Base-by-base conservation (phyloP, 1,139 yeast genomes). In the Arxiozyma heterogenica region DNA sequence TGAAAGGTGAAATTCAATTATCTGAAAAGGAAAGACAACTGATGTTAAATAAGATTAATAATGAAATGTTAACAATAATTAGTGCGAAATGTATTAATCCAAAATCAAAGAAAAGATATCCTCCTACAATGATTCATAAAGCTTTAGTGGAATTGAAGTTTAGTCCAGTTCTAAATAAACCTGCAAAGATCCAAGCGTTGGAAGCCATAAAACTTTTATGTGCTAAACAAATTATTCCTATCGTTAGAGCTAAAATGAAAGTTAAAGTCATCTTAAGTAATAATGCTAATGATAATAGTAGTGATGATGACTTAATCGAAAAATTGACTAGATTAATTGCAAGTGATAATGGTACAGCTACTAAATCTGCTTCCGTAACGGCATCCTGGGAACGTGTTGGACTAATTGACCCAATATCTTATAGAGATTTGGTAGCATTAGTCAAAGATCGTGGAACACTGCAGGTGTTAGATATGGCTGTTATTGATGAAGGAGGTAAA, bases 71-170 rank as follows among this genome's bases (percentile, higher is more conserved):
- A 45, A 89, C 83, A 54, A 82, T 89, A 49, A 84, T 94, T 48
- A 86, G 95, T 30, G 84, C 95, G 17, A 91, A 89, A 67, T 91
- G 97, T 66, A 85, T 94, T 53, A 91, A 94, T 64, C 98, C 98
- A 5, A 80, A 78, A 54, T 83, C 93, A 3, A 87, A 86, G 67
- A 88, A 93, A 65, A 82, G 98, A 63, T 93, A 93, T 64, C 96
- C 98, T 0, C 93, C 96, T 15, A 80, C 95, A 0, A 91, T 94
- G 84, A 86, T 93, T 54, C 95, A 88, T 59, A 94, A 93, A 70
- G 90, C 93, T 0, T 75, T 93, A 55, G 77, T 77, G 51, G 95
- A 88, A 64, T 71, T 90, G 52, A 91, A 90, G 59, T 89, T 86
- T 69, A 91, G 89, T 68, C 78, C 88, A 59, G 82, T 82, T 43